Evolutionary conservation across 2,329 filamentous ascomycete species (phyloP), one percentile per base, ranked within the genome.

Genomic region (Pseudogymnoascus sp.): DNA sequence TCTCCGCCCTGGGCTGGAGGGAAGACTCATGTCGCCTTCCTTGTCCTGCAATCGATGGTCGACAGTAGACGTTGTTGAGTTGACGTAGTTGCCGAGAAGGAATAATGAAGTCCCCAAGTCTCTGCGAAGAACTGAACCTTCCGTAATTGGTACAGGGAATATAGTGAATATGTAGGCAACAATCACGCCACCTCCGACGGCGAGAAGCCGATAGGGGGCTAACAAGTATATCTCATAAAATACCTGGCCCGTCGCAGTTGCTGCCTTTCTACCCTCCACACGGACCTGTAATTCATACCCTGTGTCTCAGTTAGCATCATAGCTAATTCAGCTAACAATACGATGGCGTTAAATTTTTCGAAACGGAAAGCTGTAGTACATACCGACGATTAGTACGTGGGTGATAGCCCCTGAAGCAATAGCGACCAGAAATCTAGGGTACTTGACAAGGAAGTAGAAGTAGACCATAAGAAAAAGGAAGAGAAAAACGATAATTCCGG

Each of bases 161-260:
- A 90, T 81, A 0, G 88, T 91, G 86, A 87, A 92, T 69, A 92
- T 79, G 72, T 89, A 91, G 1, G 87, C 88, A 1, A 91, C 82
- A 0, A 83, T 77, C 28, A 89, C 81, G 64, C 89, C 89, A 1
- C 79, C 86, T 0, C 79, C 77, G 6, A 92, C 87, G 0, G 82
- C 83, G 0, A 86, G 87, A 0, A 92, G 78, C 6, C 89, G 83
- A 69, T 90, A 90, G 0, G 88, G 87, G 0, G 83, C 89, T 0
- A 92, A 79, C 14, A 83, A 71, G 70, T 90, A 89, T 31, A 87
- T 85, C 6, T 85, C 83, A 68, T 90, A 90, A 71, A 80, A 88
- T 0, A 80, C 79, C 70, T 92, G 89, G 0, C 88, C 88, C 7
- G 82, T 86, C 36, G 80, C 80, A 2, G 85, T 80, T 1, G 78